Evolutionary conservation across 352 stramenopile species (phyloP).

Genomic region (Phytopythium delawarense): DNA sequence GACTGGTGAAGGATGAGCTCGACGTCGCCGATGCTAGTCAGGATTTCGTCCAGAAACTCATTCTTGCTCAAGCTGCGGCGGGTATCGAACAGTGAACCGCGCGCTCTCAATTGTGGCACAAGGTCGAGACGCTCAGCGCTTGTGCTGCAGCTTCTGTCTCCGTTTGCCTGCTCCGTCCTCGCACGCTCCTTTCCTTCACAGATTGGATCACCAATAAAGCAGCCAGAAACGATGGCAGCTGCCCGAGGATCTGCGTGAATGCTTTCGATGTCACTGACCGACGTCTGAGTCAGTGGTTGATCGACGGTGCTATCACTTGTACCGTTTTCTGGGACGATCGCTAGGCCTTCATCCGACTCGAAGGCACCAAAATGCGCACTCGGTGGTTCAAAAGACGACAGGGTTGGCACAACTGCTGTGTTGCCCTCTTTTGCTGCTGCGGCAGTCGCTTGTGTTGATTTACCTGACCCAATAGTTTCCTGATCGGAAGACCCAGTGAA

Average conservation of each 20-base stretch:
- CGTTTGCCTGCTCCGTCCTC: neutral
- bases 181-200: neutral
- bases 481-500: neutral
- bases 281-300: neutral
- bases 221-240: neutral
- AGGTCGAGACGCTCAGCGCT: neutral
- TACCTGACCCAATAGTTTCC: neutral
- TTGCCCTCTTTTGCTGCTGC: neutral
- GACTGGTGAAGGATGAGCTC: constrained; percentile 49
- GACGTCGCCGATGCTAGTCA: constrained; percentile 54
- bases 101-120: neutral
- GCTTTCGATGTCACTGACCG: neutral
- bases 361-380: too few relatives aligned
- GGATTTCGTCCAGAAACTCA: constrained; percentile 55
- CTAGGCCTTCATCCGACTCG: neutral
- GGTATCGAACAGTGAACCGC: neutral
- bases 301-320: neutral
- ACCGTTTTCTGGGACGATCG: neutral
- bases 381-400: neutral
- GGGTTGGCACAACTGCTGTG: neutral
- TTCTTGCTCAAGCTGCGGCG: constrained; percentile 15
- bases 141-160: neutral
- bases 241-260: neutral
- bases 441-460: neutral
- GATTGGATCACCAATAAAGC: neutral